A percentile compares a stretch with the other conserved stretches of the same genome.
Evolutionary conservation across 352 stramenopile genomes (phyloP).

Genomic region (Pythium dissimile): DNA sequence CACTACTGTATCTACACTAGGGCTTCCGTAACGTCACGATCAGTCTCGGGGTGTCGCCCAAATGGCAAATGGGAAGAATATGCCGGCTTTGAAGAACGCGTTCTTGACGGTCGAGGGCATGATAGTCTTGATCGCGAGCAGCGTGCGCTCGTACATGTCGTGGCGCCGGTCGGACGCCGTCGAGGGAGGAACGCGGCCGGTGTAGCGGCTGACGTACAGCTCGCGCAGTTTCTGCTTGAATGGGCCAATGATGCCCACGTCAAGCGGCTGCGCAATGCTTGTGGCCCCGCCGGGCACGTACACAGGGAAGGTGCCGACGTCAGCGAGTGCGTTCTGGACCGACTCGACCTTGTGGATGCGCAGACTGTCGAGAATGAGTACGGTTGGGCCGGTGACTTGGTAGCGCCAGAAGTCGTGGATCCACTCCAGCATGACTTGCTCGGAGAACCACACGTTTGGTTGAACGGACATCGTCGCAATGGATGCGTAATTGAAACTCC

Average conservation of each 20-base stretch:
- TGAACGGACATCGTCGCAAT: neutral
- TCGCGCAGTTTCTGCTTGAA: constrained; percentile 1
- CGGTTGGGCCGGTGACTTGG: neutral
- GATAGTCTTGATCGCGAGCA: constrained; percentile 1
- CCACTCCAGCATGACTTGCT: constrained; percentile 7
- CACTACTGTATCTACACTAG: neutral
- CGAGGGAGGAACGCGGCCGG: neutral
- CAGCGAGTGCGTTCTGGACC: neutral
- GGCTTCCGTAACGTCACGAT: neutral
- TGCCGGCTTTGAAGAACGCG: constrained; percentile 3
- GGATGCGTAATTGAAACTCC: neutral
- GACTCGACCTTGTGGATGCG: constrained; percentile 3
- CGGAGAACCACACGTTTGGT: constrained; percentile 3
- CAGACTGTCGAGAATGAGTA: constrained; percentile 14
- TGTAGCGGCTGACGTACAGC: neutral
- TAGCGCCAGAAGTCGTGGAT: constrained; percentile 1
- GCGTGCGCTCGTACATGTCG: constrained; percentile 11
- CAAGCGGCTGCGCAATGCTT: constrained; percentile 10
- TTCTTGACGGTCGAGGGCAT: neutral
- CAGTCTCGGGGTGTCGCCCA: neutral
- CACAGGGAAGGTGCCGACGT: neutral
- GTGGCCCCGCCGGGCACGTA: constrained; percentile 11
- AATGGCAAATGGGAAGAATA: neutral
- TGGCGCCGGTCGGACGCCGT: neutral
- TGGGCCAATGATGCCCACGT: constrained; percentile 11